phyloP scores from a whole-genome alignment of 108 stramenopile species.

The Chaetoceros tenuissimus region DNA sequence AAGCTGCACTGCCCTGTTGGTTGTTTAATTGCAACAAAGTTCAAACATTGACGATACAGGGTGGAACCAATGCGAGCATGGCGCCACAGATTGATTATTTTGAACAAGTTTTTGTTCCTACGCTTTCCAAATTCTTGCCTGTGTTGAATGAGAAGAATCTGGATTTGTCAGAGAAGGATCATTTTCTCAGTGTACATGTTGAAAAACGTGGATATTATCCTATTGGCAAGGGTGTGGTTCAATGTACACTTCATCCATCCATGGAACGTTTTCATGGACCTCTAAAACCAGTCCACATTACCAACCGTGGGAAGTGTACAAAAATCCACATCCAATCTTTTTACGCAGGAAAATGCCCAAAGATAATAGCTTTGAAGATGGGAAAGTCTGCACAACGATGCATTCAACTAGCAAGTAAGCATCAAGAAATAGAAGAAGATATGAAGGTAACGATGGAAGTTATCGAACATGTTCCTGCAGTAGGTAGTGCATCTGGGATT shows the following conservation, averaged over 20 bases:
- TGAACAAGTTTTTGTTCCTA: slow-evolving; percentile 29
- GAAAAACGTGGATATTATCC: slow-evolving; percentile 13
- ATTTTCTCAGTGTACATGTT: slow-evolving; percentile 1
- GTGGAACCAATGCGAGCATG: slow-evolving; percentile 58
- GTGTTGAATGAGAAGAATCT: slow-evolving; percentile 3
- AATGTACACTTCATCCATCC: slow-evolving; percentile 15
- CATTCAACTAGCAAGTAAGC: slow-evolving; percentile 9
- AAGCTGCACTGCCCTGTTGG: slow-evolving; percentile 45
- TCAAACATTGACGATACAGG: slow-evolving; percentile 17
- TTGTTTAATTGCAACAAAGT: slow-evolving; percentile 9
- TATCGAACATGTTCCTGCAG: slow-evolving; percentile 21
- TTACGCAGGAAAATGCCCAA: slow-evolving; percentile 39
- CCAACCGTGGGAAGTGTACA: slow-evolving; percentile 23
- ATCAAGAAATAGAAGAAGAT: neutral
- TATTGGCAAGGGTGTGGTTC: slow-evolving; percentile 31
- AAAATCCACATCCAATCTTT: slow-evolving; percentile 30
- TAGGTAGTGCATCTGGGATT: slow-evolving; percentile 47
- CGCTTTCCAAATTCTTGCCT: slow-evolving; percentile 12
- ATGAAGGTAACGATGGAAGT: slow-evolving; percentile 13
- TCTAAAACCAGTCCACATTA: slow-evolving; percentile 34
- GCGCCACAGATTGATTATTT: slow-evolving; percentile 68
- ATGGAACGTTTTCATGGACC: neutral
- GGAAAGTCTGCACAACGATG: slow-evolving; percentile 22
- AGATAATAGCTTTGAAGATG: slow-evolving; percentile 29
- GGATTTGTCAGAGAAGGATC: neutral